Conservation (phyloP, 768 basidiomycete genomes). For the Amanita molliuscula region DNA sequence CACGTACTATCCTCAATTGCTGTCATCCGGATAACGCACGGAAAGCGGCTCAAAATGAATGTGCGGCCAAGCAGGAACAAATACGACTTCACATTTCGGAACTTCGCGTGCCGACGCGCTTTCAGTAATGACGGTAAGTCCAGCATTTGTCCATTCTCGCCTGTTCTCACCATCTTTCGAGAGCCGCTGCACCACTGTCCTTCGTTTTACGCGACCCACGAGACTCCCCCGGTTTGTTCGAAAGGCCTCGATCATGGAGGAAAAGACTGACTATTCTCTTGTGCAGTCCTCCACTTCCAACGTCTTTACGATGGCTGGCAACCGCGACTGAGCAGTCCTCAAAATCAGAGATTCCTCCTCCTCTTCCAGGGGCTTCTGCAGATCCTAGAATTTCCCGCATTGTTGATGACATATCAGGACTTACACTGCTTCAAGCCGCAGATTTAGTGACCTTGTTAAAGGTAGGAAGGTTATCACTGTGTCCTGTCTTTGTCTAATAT, state of each 20-base stretch:
- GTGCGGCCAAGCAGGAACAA: conserved; percentile 1
- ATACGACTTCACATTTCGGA: not conserved
- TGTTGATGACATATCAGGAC: conserved; percentile 84
- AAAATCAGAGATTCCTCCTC: conserved; percentile 30
- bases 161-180: conserved; percentile 8
- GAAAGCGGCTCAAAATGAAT: not conserved
- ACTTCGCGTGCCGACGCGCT: not conserved
- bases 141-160: not conserved
- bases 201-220: conserved; percentile 32
- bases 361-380: conserved; percentile 27
- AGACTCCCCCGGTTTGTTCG: conserved; percentile 24
- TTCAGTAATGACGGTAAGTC: conserved; percentile 3
- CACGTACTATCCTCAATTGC: not conserved
- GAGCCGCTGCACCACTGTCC: conserved; percentile 34
- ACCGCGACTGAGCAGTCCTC: conserved; percentile 39
- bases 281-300: conserved; percentile 25
- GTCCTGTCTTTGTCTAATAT: not conserved
- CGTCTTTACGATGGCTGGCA: conserved; percentile 44
- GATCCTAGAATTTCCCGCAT: conserved; percentile 71
- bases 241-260: conserved; percentile 1
- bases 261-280: conserved; percentile 5
- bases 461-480: conserved; percentile 29
- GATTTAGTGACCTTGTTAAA: conserved; percentile 90
- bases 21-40: not conserved
- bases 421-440: conserved; percentile 89